Percentiles rank a stretch among this genome's conserved stretches.
phyloP scores from a whole-genome alignment of 2,329 filamentous ascomycete species.

The Neocucurbitaria cava region DNA sequence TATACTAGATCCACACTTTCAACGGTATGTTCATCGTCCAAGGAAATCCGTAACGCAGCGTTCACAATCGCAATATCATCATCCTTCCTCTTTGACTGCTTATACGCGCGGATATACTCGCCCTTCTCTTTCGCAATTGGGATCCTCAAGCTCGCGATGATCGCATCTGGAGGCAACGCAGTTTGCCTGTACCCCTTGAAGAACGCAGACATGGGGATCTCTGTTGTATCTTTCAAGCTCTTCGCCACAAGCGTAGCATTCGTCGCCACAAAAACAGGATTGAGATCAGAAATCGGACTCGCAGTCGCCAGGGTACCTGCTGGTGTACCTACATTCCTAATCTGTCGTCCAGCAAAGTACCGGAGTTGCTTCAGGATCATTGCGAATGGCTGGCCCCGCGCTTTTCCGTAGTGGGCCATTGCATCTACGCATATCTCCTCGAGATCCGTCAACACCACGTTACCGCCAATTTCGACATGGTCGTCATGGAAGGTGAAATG shows the following conservation, averaged over 20 bases:
- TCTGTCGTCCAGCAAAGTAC: conserved; percentile 94
- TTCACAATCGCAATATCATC: conserved; percentile 99
- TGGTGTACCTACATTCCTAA: conserved; percentile 95
- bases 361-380: conserved; percentile 92
- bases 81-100: conserved; percentile 96
- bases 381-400: conserved; percentile 79
- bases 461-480: conserved; percentile 89
- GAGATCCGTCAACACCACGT: conserved; percentile 89
- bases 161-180: conserved; percentile 78
- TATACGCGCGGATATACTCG: conserved; percentile 89
- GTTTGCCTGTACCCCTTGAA: conserved; percentile 92
- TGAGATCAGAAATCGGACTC: conserved; percentile 94
- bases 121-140: conserved; percentile 76
- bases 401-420: conserved; percentile 75
- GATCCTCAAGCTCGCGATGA: conserved; percentile 87
- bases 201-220: conserved; percentile 91
- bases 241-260: conserved; percentile 83
- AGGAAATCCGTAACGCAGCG: conserved; percentile 75
- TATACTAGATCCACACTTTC: conserved; percentile 82
- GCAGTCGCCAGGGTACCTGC: conserved; percentile 94
- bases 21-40: conserved; percentile 74
- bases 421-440: conserved; percentile 84
- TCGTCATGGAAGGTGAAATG: conserved; percentile 82
- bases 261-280: conserved; percentile 89
- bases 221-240: conserved; percentile 72